phyloP scores from a whole-genome alignment of 2,329 filamentous ascomycete genomes.

The Trichoderma sp. region DNA sequence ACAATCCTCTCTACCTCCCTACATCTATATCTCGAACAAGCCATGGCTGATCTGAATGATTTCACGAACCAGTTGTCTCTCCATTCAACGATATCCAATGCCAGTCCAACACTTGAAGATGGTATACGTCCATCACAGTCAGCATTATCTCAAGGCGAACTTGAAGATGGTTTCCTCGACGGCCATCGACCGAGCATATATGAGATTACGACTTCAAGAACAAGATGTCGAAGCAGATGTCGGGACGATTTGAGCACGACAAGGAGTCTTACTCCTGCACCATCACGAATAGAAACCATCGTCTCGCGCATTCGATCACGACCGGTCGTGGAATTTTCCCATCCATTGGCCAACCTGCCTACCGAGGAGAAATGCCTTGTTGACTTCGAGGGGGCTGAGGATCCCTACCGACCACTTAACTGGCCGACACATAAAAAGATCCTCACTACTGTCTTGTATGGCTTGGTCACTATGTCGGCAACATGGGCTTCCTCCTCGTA shows the following conservation, averaged over 20 bases:
- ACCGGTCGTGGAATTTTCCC: neutral
- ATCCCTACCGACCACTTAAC: slow-evolving; percentile 70
- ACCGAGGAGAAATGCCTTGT: slow-evolving; percentile 53
- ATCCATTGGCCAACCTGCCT: slow-evolving; percentile 35
- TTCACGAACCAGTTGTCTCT: neutral
- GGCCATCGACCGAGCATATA: neutral
- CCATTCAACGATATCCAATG: neutral
- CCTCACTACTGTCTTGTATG: slow-evolving; percentile 57
- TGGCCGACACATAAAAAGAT: slow-evolving; percentile 72
- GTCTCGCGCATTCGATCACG: neutral
- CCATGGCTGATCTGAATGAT: neutral
- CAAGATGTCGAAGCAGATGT: neutral
- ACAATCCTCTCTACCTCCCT: neutral
- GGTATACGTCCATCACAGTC: neutral
- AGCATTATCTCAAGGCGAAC: neutral
- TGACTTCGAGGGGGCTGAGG: slow-evolving; percentile 71
- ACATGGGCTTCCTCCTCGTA: slow-evolving; percentile 56
- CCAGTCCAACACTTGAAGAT: neutral
- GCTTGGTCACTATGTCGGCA: slow-evolving; percentile 47
- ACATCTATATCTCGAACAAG: neutral
- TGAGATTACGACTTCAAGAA: neutral
- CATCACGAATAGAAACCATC: neutral
- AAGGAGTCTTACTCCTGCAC: neutral
- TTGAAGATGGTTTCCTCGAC: neutral
- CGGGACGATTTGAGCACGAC: neutral